Base-by-base conservation (phyloP, 176 grass and related monocot species). In the Rhynchospora pubera region DNA sequence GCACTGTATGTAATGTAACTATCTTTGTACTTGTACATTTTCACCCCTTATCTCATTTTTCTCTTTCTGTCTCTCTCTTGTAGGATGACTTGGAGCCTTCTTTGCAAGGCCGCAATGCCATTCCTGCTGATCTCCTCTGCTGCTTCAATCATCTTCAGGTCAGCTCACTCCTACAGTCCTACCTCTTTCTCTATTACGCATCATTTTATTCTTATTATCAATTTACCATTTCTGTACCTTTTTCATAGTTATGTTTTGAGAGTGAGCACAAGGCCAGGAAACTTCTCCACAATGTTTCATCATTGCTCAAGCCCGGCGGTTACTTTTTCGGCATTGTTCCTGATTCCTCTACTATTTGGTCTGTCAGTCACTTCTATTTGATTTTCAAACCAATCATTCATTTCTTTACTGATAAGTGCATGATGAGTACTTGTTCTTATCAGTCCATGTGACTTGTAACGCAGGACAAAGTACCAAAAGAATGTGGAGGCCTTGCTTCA, bases 391-490 rank as follows among this genome's bases (percentile, higher is more conserved):
- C 34, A 39, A 39, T 22, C 14, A 64, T 39, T 39, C 34, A 28
- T 28, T 56, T 62, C 15, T 66, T 82, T 14, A 12, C 75, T 43
- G 26, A 56, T 52, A 46, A 77, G 3, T 77, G 0, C 42, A 52
- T 77, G 6, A 8, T 26, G 34, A 53, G 16, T 77, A 76, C 23
- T 76, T 22, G 11, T 12, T 52, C 12, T 75, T 16, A 12, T 13
- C 26, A 28, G 26, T 28, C 0, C 26, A 28, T 28, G 26, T 28
- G 26, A 28, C 26, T 28, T 28, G 1, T 28, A 28, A 28, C 26
- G 26, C 79, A 98, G 95, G 95, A 91, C 95, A 28, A 98, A 98
- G 73, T 98, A 98, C 86, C 95, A 98, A 80, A 98, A 98, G 82
- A 98, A 93, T 47, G 95, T 98, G 32, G 95, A 98, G 77, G 92